Conservation (phyloP, 768 basidiomycete genomes). For the Collybia sordida region DNA sequence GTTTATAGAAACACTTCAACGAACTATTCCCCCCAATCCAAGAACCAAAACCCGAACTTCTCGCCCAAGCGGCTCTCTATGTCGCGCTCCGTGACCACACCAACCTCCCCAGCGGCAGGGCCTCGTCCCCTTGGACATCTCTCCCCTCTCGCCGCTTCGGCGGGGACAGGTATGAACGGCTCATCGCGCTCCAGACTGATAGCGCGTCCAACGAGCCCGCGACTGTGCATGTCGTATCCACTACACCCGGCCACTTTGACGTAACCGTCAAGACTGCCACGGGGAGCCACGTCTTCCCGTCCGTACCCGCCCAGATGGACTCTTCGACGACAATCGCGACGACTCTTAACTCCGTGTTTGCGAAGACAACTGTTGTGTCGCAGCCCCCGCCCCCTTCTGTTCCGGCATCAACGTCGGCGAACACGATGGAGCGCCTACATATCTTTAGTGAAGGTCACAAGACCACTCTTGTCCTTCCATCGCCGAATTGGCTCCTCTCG, state of each 20-base stretch:
- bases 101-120: constrained; percentile 13
- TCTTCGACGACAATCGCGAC: constrained; percentile 53
- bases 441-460: constrained; percentile 66
- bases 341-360: constrained; percentile 48
- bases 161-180: constrained; percentile 65
- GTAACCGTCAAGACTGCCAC: constrained; percentile 42
- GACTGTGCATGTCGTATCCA: constrained; percentile 38
- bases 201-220: constrained; percentile 37
- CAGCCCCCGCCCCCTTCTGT: constrained; percentile 56
- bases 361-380: constrained; percentile 70
- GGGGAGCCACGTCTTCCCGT: constrained; percentile 37
- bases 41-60: constrained; percentile 57
- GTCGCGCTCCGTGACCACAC: constrained; percentile 64
- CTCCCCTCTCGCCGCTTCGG: constrained; percentile 78
- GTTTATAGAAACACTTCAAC: constrained; percentile 71
- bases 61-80: constrained; percentile 82
- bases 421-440: constrained; percentile 73
- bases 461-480: constrained; percentile 63
- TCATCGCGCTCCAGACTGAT: constrained; percentile 62
- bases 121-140: constrained; percentile 64
- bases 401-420: constrained; percentile 53
- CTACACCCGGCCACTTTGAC: constrained; percentile 47
- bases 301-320: constrained; percentile 56
- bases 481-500: constrained; percentile 70
- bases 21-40: constrained; percentile 73